phyloP scores from a whole-genome alignment of 1,284 basidiomycete genomes.

The Cutaneotrichosporon sp. region DNA sequence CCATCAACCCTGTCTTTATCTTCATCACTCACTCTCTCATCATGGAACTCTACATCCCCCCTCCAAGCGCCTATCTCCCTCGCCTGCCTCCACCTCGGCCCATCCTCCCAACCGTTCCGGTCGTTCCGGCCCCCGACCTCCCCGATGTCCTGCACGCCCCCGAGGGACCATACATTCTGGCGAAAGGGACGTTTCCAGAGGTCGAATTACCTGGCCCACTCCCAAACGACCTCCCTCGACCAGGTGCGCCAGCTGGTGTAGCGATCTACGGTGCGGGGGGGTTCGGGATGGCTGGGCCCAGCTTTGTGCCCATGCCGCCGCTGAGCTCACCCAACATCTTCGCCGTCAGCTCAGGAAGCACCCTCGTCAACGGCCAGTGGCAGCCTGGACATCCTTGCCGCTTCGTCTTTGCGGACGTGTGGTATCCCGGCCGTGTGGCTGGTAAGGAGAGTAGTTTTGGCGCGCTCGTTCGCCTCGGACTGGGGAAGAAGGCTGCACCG shows the following conservation, averaged over 20 bases:
- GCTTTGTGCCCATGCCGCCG: conserved; percentile 22
- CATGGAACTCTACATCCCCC: conserved; percentile 47
- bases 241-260: conserved; percentile 15
- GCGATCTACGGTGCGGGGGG: conserved; percentile 40
- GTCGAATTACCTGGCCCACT: conserved; percentile 41
- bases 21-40: conserved; percentile 1
- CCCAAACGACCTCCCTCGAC: conserved; percentile 22
- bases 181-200: conserved; percentile 37
- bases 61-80: conserved; percentile 35
- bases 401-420: conserved; percentile 45
- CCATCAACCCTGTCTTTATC: background rate
- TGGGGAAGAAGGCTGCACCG: conserved; percentile 20
- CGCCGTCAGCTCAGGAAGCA: conserved; percentile 36
- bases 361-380: conserved; percentile 45
- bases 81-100: conserved; percentile 40
- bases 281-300: conserved; percentile 21
- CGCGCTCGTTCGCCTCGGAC: conserved; percentile 27
- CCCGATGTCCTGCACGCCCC: conserved; percentile 45
- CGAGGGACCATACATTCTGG: conserved; percentile 44
- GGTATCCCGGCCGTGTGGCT: conserved; percentile 40
- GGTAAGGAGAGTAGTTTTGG: conserved; percentile 39
- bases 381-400: conserved; percentile 39
- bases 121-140: conserved; percentile 40
- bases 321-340: conserved; percentile 25
- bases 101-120: conserved; percentile 40